A percentile compares a stretch with the other conserved stretches of the same genome.
These are phyloP conservation scores for Tylopilus subfusipes DNA, from an alignment of 768 basidiomycete species.

Conservation along the genomic window DNA sequence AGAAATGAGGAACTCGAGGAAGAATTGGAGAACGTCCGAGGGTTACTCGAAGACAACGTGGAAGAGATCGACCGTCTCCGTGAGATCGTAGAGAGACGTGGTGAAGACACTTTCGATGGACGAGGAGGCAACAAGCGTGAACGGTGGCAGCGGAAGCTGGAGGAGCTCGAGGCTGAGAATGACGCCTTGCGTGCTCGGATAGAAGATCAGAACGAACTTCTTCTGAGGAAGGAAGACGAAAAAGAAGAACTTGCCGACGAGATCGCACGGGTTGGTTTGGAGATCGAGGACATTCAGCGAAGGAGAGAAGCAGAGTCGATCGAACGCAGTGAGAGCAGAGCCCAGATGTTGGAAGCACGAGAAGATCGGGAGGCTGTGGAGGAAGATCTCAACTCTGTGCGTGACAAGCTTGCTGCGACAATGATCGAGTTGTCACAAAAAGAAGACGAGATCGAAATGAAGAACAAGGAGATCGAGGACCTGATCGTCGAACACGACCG, in stretches of 20 bases:
- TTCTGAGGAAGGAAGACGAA: conserved; percentile 63
- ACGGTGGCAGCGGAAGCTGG: conserved; percentile 46
- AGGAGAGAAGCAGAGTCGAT: conserved; percentile 58
- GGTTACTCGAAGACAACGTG: conserved; percentile 73
- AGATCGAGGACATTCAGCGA: conserved; percentile 63
- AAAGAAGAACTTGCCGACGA: conserved; percentile 67
- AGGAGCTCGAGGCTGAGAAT: conserved; percentile 60
- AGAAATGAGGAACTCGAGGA: conserved; percentile 70
- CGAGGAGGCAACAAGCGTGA: conserved; percentile 39
- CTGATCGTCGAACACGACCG: conserved; percentile 69
- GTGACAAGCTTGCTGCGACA: conserved; percentile 75
- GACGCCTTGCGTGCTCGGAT: conserved; percentile 55
- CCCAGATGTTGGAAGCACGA: conserved; percentile 62
- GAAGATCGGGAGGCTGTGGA: conserved; percentile 79
- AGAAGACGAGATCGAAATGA: conserved; percentile 82
- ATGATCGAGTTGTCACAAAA: conserved; percentile 82
- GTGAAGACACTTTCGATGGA: conserved; percentile 40
- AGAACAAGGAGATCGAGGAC: conserved; percentile 74
- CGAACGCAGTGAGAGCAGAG: conserved; percentile 73
- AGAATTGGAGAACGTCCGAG: conserved; percentile 66
- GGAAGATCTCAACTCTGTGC: conserved; percentile 66
- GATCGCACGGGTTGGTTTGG: conserved; percentile 57
- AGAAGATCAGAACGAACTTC: conserved; percentile 55
- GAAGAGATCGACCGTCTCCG: conserved; percentile 76
- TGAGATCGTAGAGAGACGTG: conserved; percentile 60